These are phyloP conservation scores for Podospora conica DNA, from an alignment of 495 filamentous ascomycete genomes.

Conservation along the genomic window DNA sequence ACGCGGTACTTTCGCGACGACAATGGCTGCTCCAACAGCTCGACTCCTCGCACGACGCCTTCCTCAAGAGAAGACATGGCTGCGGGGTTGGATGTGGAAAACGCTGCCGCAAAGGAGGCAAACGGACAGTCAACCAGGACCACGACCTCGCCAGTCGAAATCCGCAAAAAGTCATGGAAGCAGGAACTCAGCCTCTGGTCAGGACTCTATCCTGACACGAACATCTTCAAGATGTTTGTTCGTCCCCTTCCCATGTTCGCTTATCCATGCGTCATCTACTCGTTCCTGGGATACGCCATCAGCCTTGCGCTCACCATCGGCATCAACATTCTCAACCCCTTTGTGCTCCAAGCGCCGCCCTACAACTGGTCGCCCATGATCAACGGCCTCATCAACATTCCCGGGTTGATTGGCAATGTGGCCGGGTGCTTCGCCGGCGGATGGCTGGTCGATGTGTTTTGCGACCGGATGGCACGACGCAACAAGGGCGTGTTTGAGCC, in stretches of 20 bases:
- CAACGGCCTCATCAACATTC: constrained; percentile 51
- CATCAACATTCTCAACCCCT: constrained; percentile 59
- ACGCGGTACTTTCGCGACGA: constrained; percentile 34
- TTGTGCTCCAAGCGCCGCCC: constrained; percentile 56
- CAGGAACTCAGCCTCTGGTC: constrained; percentile 28
- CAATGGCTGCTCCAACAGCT: constrained; percentile 5
- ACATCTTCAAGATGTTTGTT: constrained; percentile 25
- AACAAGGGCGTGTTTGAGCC: constrained; percentile 50
- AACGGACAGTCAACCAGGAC: not conserved
- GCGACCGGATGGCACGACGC: constrained; percentile 39
- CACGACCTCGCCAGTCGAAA: not conserved
- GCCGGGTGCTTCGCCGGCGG: constrained; percentile 37
- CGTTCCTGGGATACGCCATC: constrained; percentile 38
- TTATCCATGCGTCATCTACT: constrained; percentile 39
- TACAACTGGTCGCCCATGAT: constrained; percentile 53
- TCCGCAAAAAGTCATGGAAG: constrained; percentile 23
- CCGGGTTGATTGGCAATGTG: constrained; percentile 43
- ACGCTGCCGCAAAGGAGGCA: not conserved
- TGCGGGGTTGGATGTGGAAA: constrained; percentile 1
- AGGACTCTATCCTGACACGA: constrained; percentile 18
- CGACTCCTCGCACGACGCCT: not conserved
- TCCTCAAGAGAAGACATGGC: constrained; percentile 3
- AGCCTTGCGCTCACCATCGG: constrained; percentile 51
- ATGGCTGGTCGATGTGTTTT: constrained; percentile 40
- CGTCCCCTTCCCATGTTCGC: constrained; percentile 36